These are phyloP conservation scores for Xylaria palmicola DNA, from an alignment of 495 filamentous ascomycete genomes.

Conservation along the genomic window DNA sequence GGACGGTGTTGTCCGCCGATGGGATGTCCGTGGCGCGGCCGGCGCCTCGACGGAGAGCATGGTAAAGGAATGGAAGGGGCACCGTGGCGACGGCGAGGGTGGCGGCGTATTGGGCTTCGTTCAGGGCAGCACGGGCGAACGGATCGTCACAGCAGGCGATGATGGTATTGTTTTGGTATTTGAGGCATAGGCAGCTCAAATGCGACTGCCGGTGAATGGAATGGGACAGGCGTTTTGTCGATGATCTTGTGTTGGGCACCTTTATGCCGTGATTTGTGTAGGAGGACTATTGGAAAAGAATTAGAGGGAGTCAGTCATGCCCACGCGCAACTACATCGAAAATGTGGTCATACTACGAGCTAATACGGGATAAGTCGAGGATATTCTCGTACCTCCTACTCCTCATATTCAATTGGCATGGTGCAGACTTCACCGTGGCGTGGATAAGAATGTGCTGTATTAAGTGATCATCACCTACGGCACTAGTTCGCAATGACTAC, in stretches of 20 bases:
- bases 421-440: too few species aligned
- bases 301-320: not conserved
- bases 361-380: too few species aligned
- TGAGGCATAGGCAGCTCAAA: constrained; percentile 41
- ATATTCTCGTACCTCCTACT: too few species aligned
- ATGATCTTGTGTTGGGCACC: not conserved
- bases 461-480: too few species aligned
- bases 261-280: not conserved
- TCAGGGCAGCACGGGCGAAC: constrained; percentile 64
- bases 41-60: constrained; percentile 59
- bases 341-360: not conserved
- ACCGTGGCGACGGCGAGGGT: constrained; percentile 70
- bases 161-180: constrained; percentile 74
- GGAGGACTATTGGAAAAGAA: not conserved
- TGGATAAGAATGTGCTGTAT: too few species aligned
- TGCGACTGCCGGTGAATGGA: not conserved
- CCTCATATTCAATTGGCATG: too few species aligned
- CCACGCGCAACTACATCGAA: not conserved
- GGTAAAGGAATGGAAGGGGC: constrained; percentile 78
- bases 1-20: constrained; percentile 82
- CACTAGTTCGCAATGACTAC: too few species aligned
- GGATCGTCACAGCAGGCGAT: constrained; percentile 85
- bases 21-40: constrained; percentile 83
- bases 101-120: constrained; percentile 90
- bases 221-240: not conserved